Evolutionary conservation across 805 yeast species (phyloP).

Genomic region (Starmera pachycereana): DNA sequence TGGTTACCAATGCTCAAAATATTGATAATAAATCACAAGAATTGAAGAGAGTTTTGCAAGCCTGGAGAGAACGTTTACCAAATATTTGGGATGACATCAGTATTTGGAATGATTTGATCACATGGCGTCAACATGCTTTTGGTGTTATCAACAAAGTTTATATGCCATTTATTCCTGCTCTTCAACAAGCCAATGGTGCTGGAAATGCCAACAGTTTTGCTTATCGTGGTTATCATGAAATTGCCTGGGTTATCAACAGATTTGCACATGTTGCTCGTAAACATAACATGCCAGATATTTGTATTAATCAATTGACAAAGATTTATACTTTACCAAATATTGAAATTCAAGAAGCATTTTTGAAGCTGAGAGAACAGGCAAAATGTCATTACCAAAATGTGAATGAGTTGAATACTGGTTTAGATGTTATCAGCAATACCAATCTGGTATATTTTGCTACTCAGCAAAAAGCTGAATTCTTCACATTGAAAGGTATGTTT

Average conservation of each 20-base stretch:
- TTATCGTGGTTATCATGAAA: slow-evolving; percentile 95
- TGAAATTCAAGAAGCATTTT: slow-evolving; percentile 95
- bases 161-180: slow-evolving; percentile 80
- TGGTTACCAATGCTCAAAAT: slow-evolving; percentile 85
- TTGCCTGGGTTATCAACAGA: slow-evolving; percentile 97
- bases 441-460: slow-evolving; percentile 93
- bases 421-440: slow-evolving; percentile 94
- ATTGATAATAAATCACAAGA: slow-evolving; percentile 91
- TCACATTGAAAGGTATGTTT: slow-evolving; percentile 97
- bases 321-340: slow-evolving; percentile 94
- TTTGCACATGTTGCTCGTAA: slow-evolving; percentile 98
- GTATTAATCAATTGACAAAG: slow-evolving; percentile 84
- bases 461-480: slow-evolving; percentile 96
- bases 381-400: slow-evolving; percentile 93
- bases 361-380: slow-evolving; percentile 93
- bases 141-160: slow-evolving; percentile 91
- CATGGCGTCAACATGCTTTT: slow-evolving; percentile 99
- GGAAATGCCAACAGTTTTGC: slow-evolving; percentile 85
- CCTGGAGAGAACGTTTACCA: slow-evolving; percentile 97
- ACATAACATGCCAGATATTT: slow-evolving; percentile 94
- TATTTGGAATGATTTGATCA: slow-evolving; percentile 93
- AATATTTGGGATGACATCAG: slow-evolving; percentile 96
- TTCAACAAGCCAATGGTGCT: slow-evolving; percentile 60
- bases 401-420: slow-evolving; percentile 84
- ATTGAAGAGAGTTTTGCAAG: slow-evolving; percentile 85